phyloP scores from a whole-genome alignment of 306 rosid species.

The Rosa persica region DNA sequence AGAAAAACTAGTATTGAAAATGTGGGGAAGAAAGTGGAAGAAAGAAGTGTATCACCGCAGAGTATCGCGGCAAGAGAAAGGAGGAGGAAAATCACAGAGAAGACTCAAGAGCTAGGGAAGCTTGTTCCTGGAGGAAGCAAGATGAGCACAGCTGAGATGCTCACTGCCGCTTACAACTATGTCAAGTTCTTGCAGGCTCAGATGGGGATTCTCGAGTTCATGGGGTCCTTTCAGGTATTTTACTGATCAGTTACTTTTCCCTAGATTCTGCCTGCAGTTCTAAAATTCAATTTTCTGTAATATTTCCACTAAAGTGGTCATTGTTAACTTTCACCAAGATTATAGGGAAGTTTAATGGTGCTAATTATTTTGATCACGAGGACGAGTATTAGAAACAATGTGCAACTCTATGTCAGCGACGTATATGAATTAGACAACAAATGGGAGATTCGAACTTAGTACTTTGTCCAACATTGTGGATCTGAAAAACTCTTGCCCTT shows the following conservation, averaged over 20 bases:
- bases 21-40: constrained; percentile 9
- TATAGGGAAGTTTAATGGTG: not conserved
- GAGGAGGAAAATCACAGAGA: constrained; percentile 64
- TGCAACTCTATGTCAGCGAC: not conserved
- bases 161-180: constrained; percentile 53
- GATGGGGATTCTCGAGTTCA: constrained; percentile 43
- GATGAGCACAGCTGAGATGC: constrained; percentile 82
- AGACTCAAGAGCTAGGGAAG: constrained; percentile 63
- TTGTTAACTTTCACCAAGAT: not conserved
- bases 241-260: not conserved
- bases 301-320: not conserved
- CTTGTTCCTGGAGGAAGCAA: constrained; percentile 59
- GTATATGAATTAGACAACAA: not conserved
- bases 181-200: constrained; percentile 67
- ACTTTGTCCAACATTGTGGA: too few species aligned
- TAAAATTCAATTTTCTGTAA: not conserved
- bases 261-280: not conserved
- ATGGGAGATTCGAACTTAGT: not conserved
- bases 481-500: too few species aligned
- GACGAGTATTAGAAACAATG: not conserved
- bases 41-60: constrained; percentile 35
- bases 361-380: not conserved
- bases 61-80: constrained; percentile 64
- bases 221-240: constrained; percentile 21
- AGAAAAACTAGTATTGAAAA: not conserved